A percentile compares a stretch with the other conserved stretches of the same genome.
Conservation (phyloP, 2,329 filamentous ascomycete species). For the Stachybotrys elegans region DNA sequence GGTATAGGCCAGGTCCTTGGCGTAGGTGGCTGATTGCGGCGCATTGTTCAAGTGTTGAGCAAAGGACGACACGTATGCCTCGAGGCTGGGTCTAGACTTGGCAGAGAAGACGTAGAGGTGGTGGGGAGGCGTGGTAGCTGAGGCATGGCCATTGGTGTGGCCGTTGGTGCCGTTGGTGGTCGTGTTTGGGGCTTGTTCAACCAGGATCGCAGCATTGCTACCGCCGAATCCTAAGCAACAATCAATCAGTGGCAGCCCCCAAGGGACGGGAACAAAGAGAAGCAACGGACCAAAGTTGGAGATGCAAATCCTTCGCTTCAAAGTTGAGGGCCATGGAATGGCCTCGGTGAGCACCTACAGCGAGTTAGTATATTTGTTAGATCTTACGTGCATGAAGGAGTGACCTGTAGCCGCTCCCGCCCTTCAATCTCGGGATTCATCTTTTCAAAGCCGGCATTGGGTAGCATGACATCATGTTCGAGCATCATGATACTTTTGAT, state of each 20-base stretch:
- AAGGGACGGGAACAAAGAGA: background rate
- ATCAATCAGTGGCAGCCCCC: background rate
- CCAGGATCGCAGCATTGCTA: conserved; percentile 15
- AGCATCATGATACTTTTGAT: conserved; percentile 20
- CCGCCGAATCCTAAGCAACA: conserved; percentile 14
- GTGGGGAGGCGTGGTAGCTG: background rate
- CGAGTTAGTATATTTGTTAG: conserved; percentile 1
- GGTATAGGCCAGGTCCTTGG: conserved; percentile 18
- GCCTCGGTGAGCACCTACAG: background rate
- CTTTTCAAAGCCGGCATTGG: conserved; percentile 18
- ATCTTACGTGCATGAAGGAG: background rate
- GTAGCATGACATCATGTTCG: conserved; percentile 16
- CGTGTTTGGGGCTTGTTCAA: conserved; percentile 1
- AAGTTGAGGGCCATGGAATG: conserved; percentile 14
- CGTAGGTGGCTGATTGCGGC: conserved; percentile 2
- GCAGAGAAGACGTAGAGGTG: conserved; percentile 3
- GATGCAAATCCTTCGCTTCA: conserved; percentile 13
- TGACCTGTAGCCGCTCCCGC: background rate
- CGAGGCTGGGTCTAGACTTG: conserved; percentile 10
- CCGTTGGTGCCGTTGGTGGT: background rate
- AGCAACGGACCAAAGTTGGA: conserved; percentile 16
- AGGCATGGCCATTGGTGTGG: background rate
- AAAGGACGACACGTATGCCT: conserved; percentile 14
- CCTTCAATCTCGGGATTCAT: conserved; percentile 12
- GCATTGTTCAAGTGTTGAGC: conserved; percentile 12